Evolutionary conservation across 1,284 basidiomycete species (phyloP).

Genomic region (Cerrena zonata): DNA sequence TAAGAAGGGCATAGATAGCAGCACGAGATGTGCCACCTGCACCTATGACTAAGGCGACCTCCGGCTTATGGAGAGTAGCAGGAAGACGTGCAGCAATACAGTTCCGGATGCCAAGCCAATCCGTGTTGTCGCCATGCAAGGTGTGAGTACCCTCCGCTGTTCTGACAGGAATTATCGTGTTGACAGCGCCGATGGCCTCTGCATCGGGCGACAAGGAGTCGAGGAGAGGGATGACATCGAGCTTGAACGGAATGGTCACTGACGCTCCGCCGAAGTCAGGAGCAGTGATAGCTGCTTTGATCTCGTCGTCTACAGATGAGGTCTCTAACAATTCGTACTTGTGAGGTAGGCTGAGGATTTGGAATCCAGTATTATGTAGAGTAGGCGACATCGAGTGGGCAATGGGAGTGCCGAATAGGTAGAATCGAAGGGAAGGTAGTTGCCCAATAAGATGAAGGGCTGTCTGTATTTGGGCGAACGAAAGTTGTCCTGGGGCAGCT

Average conservation of each 20-base stretch:
- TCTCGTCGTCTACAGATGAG: slow-evolving; percentile 54
- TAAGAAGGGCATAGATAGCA: slow-evolving; percentile 81
- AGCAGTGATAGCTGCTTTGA: slow-evolving; percentile 58
- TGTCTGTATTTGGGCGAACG: slow-evolving; percentile 79
- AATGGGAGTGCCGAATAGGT: slow-evolving; percentile 87
- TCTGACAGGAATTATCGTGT: slow-evolving; percentile 71
- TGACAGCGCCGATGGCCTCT: slow-evolving; percentile 82
- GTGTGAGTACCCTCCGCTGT: slow-evolving; percentile 40
- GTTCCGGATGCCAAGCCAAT: slow-evolving; percentile 81
- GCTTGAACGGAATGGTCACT: slow-evolving; percentile 91
- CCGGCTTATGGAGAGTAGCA: slow-evolving; percentile 29
- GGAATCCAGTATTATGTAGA: slow-evolving; percentile 88
- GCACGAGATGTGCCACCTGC: slow-evolving; percentile 91
- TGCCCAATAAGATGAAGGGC: slow-evolving; percentile 80
- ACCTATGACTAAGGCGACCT: slow-evolving; percentile 76
- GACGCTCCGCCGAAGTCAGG: slow-evolving; percentile 89
- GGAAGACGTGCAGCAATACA: slow-evolving; percentile 42
- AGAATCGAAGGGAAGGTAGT: slow-evolving; percentile 68
- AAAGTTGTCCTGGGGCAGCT: slow-evolving; percentile 90
- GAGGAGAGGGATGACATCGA: slow-evolving; percentile 78
- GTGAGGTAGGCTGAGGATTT: slow-evolving; percentile 78
- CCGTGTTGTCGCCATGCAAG: slow-evolving; percentile 87
- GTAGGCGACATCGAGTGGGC: slow-evolving; percentile 86
- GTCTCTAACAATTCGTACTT: slow-evolving; percentile 78
- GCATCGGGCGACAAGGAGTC: slow-evolving; percentile 76